These are phyloP conservation scores for Corymbia maculata DNA, from an alignment of 345 rosid species.

Conservation along the genomic window DNA sequence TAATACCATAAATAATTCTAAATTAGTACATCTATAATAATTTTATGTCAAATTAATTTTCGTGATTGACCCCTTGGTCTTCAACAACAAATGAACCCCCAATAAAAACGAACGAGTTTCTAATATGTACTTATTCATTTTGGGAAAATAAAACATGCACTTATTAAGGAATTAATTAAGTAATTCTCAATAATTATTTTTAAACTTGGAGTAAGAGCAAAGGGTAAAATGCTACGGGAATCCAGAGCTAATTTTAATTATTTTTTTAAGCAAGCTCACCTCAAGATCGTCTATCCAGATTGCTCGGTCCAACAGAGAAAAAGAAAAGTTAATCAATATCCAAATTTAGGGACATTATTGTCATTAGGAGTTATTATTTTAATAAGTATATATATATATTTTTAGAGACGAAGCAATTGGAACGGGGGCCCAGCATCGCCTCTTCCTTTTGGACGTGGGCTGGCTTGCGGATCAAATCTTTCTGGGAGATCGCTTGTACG, in stretches of 20 bases:
- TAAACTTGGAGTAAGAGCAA: neutral
- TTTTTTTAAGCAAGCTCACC: neutral
- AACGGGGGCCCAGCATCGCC: neutral
- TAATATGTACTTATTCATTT: no score
- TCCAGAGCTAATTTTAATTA: neutral
- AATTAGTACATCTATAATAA: no score
- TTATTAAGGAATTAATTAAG: neutral
- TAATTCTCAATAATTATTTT: no score
- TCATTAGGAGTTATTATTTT: neutral
- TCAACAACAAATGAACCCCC: no score
- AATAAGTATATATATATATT: neutral
- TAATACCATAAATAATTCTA: no score
- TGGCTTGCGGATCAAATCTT: slow-evolving; percentile 27
- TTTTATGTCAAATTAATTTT: no score
- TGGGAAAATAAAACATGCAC: no score
- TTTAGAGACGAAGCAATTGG: neutral
- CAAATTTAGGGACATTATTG: no score
- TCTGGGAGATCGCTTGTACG: slow-evolving; percentile 20
- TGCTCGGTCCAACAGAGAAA: neutral
- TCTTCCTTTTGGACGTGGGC: neutral
- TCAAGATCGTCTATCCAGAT: neutral
- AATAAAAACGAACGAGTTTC: neutral
- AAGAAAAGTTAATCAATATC: neutral
- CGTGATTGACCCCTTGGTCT: no score
- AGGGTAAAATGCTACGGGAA: neutral